Percentiles rank a stretch among this genome's conserved stretches.
Conservation (phyloP, 169 alveolate genomes). For the Eimeria sp. region DNA sequence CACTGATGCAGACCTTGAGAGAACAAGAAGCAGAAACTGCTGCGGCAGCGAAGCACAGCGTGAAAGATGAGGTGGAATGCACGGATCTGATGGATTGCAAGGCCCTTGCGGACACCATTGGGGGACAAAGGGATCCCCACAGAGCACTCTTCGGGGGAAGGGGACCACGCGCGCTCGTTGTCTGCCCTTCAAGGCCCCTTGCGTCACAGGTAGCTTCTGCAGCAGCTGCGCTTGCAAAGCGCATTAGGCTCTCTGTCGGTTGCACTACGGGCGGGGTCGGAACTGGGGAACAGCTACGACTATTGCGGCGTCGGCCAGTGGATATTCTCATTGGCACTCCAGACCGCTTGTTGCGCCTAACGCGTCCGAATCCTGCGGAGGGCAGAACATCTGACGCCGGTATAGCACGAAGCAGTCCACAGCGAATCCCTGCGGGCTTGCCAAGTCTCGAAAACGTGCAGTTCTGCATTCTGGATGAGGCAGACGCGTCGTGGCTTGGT, state of each 20-base stretch:
- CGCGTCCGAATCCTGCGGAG: conserved; percentile 17
- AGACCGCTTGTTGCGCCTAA: conserved; percentile 48
- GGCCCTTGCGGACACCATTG: conserved; percentile 56
- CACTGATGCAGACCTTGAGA: conserved; percentile 85
- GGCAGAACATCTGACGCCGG: not conserved
- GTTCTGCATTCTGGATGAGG: conserved; percentile 76
- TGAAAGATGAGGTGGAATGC: conserved; percentile 4
- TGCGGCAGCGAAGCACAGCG: conserved; percentile 21
- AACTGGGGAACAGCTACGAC: conserved; percentile 59
- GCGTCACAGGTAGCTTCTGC: conserved; percentile 59
- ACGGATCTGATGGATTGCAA: conserved; percentile 35
- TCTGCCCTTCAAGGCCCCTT: conserved; percentile 62
- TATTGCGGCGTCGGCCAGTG: conserved; percentile 33
- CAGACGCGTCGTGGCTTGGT: conserved; percentile 66
- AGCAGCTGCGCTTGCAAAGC: conserved; percentile 66
- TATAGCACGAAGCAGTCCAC: not conserved
- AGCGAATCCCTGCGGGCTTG: not conserved
- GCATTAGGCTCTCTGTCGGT: conserved; percentile 57
- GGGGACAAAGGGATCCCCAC: not conserved
- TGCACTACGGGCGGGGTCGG: conserved; percentile 71
- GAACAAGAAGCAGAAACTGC: conserved; percentile 49
- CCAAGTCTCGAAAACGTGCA: conserved; percentile 42
- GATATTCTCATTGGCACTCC: conserved; percentile 80
- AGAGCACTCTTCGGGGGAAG: not conserved
- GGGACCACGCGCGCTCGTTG: conserved; percentile 67